Conservation (phyloP, 495 filamentous ascomycete genomes). For the Penicillium riverlandense region DNA sequence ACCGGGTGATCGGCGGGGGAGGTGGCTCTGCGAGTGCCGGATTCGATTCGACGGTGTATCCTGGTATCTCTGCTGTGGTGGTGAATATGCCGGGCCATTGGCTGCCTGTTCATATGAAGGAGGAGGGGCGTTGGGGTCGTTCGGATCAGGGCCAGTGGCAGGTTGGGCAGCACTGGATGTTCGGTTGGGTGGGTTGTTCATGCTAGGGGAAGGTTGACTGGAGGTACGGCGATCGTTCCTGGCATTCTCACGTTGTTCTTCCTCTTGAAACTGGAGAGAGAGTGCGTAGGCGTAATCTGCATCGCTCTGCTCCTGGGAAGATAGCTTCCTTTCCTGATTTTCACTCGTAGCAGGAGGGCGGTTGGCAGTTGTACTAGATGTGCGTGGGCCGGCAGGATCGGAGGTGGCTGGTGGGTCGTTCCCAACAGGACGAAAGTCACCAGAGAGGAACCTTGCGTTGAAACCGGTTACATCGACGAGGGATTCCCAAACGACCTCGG, state of each 20-base stretch:
- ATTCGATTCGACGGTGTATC: constrained; percentile 5
- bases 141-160: constrained; percentile 18
- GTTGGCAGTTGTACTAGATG: constrained; percentile 17
- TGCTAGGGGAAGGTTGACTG: constrained; percentile 4
- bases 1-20: constrained; percentile 5
- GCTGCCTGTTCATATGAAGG: constrained; percentile 80
- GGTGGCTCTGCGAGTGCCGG: too few relatives aligned
- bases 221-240: constrained; percentile 6
- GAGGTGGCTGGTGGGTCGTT: constrained; percentile 26
- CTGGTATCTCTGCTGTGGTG: constrained; percentile 38
- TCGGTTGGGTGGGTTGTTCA: constrained; percentile 13
- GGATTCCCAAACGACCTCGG: constrained; percentile 94
- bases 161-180: constrained; percentile 22
- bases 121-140: constrained; percentile 54
- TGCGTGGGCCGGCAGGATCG: constrained; percentile 18
- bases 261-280: constrained; percentile 40
- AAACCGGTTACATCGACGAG: constrained; percentile 84
- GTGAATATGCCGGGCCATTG: constrained; percentile 53
- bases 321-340: constrained; percentile 8
- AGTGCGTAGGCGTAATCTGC: constrained; percentile 44
- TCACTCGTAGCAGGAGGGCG: constrained; percentile 2
- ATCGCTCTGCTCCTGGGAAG: constrained; percentile 38
- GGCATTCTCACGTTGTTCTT: constrained; percentile 22
- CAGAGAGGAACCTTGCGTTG: constrained; percentile 74
- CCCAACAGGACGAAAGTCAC: constrained; percentile 83